phyloP scores from a whole-genome alignment of 2,329 filamentous ascomycete genomes.

The Westerdykella sp. region DNA sequence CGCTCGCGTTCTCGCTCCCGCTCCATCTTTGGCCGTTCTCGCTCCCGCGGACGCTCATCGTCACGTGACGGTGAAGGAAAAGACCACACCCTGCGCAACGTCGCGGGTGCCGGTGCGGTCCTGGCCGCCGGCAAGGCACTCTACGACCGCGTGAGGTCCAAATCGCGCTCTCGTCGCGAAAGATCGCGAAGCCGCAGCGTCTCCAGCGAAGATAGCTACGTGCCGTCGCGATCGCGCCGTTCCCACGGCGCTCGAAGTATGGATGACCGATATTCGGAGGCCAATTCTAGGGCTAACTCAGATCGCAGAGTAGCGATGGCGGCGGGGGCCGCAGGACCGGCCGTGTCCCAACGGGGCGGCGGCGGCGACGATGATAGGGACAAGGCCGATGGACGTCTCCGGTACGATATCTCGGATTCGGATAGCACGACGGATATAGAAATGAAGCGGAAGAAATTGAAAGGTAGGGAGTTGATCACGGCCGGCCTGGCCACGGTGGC shows the following conservation, averaged over 20 bases:
- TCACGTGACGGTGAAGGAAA: slow-evolving; percentile 43
- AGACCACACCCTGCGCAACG: slow-evolving; percentile 43
- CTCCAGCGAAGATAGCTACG: slow-evolving; percentile 48
- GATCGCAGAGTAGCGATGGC: slow-evolving; percentile 35
- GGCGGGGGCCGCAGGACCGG: slow-evolving; percentile 34
- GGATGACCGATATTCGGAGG: slow-evolving; percentile 38
- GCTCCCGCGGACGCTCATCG: slow-evolving; percentile 40
- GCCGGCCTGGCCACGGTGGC: slow-evolving; percentile 61
- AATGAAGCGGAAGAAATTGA: slow-evolving; percentile 56
- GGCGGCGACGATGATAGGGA: slow-evolving; percentile 5
- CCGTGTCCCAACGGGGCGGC: slow-evolving; percentile 18
- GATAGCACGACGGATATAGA: slow-evolving; percentile 59
- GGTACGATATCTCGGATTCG: slow-evolving; percentile 28
- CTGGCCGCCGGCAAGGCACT: slow-evolving; percentile 48
- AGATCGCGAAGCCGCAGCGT: slow-evolving; percentile 42
- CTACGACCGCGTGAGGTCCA: slow-evolving; percentile 51
- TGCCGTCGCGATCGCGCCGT: slow-evolving; percentile 44
- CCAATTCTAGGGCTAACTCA: slow-evolving; percentile 29
- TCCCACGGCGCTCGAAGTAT: slow-evolving; percentile 35
- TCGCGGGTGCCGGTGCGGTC: slow-evolving; percentile 45
- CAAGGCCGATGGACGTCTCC: slow-evolving; percentile 9
- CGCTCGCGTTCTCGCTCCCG: slow-evolving; percentile 58
- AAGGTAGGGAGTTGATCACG: slow-evolving; percentile 60
- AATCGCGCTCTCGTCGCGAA: slow-evolving; percentile 44
- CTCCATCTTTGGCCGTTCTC: slow-evolving; percentile 42